Evolutionary conservation across 192 early-diverging fungal species (phyloP).

Genomic region (Irineochytrium annulatum): DNA sequence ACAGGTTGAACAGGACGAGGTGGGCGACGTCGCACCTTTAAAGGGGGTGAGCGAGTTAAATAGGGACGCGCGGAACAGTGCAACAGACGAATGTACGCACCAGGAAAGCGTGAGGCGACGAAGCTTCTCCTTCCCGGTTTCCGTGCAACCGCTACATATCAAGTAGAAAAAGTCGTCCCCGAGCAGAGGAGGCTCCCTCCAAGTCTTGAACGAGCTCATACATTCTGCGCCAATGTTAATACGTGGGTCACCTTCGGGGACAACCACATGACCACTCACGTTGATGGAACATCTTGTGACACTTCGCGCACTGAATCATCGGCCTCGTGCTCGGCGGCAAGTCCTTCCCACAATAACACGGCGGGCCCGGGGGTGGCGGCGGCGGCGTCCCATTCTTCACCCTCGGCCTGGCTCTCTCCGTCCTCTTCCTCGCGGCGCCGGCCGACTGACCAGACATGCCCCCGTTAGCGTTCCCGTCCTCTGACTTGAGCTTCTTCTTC

Average conservation of each 20-base stretch:
- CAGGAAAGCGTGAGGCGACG: constrained; percentile 55
- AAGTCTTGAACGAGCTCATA: constrained; percentile 48
- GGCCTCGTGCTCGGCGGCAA: not conserved
- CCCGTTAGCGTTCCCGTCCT: not conserved
- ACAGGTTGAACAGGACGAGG: constrained; percentile 61
- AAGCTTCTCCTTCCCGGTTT: constrained; percentile 47
- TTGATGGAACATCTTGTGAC: constrained; percentile 2
- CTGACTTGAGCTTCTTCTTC: not conserved
- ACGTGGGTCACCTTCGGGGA: not conserved
- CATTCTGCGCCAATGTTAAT: constrained; percentile 35
- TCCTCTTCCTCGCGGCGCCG: not conserved
- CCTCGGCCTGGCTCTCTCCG: too few species aligned
- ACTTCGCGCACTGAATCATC: constrained; percentile 1
- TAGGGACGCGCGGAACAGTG: not conserved
- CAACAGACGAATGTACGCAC: constrained; percentile 5
- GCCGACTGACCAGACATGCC: not conserved
- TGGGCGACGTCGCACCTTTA: constrained; percentile 68
- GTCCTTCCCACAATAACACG: not conserved
- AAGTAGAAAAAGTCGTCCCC: constrained; percentile 70
- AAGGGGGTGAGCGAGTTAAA: constrained; percentile 24
- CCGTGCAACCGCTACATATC: constrained; percentile 52
- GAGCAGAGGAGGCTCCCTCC: constrained; percentile 52
- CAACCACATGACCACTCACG: too few species aligned
- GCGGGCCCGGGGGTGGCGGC: not conserved
- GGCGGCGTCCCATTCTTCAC: too few species aligned